A percentile compares a stretch with the other conserved stretches of the same genome.
These are phyloP conservation scores for Colletotrichum tofieldiae DNA, from an alignment of 2,329 filamentous ascomycete genomes.

Conservation along the genomic window DNA sequence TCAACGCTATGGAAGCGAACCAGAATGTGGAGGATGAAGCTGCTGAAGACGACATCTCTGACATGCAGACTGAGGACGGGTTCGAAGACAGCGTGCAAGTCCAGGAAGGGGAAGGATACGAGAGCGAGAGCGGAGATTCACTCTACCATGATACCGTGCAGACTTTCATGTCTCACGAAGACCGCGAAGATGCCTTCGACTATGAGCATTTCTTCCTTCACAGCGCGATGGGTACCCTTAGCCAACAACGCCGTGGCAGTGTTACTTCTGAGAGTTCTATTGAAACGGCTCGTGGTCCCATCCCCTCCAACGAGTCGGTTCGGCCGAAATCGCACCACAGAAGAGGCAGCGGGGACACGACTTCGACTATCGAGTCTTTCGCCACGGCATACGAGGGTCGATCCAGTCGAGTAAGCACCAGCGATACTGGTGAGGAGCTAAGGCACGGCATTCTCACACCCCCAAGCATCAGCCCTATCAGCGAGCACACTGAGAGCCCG, in stretches of 20 bases:
- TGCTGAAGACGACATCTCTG: slow-evolving; percentile 53
- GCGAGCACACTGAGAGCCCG: slow-evolving; percentile 38
- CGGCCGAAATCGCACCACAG: slow-evolving; percentile 49
- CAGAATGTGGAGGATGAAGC: slow-evolving; percentile 23
- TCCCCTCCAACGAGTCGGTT: slow-evolving; percentile 47
- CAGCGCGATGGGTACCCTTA: slow-evolving; percentile 88
- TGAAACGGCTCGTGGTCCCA: slow-evolving; percentile 72
- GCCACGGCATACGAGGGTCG: slow-evolving; percentile 70
- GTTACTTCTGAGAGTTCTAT: slow-evolving; percentile 73
- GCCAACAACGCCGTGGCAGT: slow-evolving; percentile 66
- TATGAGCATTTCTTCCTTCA: slow-evolving; percentile 97
- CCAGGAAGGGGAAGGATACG: slow-evolving; percentile 57
- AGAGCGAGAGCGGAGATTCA: slow-evolving; percentile 76
- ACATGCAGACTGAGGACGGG: slow-evolving; percentile 58
- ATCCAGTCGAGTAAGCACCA: slow-evolving; percentile 53
- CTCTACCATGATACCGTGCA: slow-evolving; percentile 75
- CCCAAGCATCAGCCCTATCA: slow-evolving; percentile 40
- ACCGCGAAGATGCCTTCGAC: slow-evolving; percentile 94
- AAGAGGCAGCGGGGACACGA: slow-evolving; percentile 65
- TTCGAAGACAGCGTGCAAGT: slow-evolving; percentile 54
- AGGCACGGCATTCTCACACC: slow-evolving; percentile 37
- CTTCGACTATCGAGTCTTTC: slow-evolving; percentile 69
- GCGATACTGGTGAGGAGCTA: slow-evolving; percentile 22
- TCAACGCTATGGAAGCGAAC: slow-evolving; percentile 35
- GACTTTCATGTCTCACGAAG: slow-evolving; percentile 84